Conservation (phyloP, 1,284 basidiomycete species). For the Rugiboletus extremiorientalis region DNA sequence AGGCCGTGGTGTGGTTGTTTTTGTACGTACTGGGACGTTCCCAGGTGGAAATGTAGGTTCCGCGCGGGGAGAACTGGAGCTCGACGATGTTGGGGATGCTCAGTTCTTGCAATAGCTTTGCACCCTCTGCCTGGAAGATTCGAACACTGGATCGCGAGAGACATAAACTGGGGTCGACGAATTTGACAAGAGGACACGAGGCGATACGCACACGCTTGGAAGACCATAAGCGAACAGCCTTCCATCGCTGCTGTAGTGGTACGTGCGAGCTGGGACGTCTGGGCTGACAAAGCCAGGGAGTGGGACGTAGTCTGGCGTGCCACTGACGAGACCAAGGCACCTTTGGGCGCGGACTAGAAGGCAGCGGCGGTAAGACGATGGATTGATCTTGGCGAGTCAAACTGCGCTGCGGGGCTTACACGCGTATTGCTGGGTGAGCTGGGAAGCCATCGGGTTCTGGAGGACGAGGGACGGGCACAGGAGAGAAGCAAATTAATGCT, state of each 20-base stretch:
- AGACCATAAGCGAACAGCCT: conserved; percentile 85
- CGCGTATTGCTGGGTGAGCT: conserved; percentile 73
- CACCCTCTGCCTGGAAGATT: conserved; percentile 76
- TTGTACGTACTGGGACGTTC: conserved; percentile 69
- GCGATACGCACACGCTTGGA: conserved; percentile 59
- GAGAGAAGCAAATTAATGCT: conserved; percentile 81
- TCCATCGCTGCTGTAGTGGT: conserved; percentile 87
- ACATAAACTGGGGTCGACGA: conserved; percentile 1
- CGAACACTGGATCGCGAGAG: conserved; percentile 51
- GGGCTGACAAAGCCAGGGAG: conserved; percentile 68
- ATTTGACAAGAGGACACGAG: conserved; percentile 12
- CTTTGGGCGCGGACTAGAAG: conserved; percentile 88
- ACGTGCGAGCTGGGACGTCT: conserved; percentile 70
- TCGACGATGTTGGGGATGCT: conserved; percentile 75
- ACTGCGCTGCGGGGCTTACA: conserved; percentile 51
- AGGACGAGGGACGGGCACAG: conserved; percentile 36
- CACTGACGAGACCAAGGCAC: conserved; percentile 82
- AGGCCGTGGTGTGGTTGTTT: conserved; percentile 11
- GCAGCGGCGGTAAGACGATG: conserved; percentile 3
- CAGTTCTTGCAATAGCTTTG: conserved; percentile 70
- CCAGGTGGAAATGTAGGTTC: conserved; percentile 93
- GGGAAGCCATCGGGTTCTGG: conserved; percentile 54
- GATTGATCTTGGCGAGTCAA: conserved; percentile 6
- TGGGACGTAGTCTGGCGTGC: conserved; percentile 74
- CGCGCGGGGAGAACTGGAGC: conserved; percentile 89